Evolutionary conservation across 345 rosid species (phyloP).

Genomic region (Citrus trifoliata): DNA sequence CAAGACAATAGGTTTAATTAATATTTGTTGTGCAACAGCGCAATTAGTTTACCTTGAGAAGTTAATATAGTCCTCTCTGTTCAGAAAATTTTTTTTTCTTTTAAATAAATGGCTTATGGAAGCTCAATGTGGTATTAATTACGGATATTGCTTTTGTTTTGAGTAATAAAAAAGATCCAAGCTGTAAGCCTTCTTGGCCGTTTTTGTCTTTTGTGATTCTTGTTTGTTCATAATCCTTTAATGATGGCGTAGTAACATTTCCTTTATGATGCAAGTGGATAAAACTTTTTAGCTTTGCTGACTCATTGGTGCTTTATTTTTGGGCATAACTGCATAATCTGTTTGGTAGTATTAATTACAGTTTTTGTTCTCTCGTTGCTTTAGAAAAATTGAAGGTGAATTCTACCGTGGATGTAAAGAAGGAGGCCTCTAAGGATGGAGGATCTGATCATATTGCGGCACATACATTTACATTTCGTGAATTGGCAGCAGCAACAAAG

Average conservation of each 20-base stretch:
- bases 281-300: conserved; percentile 10
- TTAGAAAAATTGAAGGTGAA: conserved; percentile 42
- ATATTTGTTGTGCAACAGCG: not conserved
- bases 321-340: not conserved
- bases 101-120: conserved; percentile 1
- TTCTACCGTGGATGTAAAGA: conserved; percentile 24
- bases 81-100: not conserved
- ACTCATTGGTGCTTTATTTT: not conserved
- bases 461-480: conserved; percentile 61
- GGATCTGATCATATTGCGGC: conserved; percentile 55
- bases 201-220: conserved; percentile 4
- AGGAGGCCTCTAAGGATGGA: conserved; percentile 44
- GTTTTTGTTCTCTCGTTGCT: conserved; percentile 12
- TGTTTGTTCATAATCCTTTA: conserved; percentile 9
- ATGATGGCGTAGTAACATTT: not conserved
- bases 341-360: not conserved
- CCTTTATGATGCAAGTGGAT: not conserved
- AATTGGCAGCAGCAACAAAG: conserved; percentile 64
- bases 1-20: not conserved
- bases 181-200: conserved; percentile 4
- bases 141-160: not conserved
- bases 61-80: not conserved
- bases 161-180: conserved; percentile 2
- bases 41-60: not conserved
- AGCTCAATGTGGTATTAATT: not conserved